Conservation (phyloP, 768 basidiomycete species). For the Leccinum fibrillosum region DNA sequence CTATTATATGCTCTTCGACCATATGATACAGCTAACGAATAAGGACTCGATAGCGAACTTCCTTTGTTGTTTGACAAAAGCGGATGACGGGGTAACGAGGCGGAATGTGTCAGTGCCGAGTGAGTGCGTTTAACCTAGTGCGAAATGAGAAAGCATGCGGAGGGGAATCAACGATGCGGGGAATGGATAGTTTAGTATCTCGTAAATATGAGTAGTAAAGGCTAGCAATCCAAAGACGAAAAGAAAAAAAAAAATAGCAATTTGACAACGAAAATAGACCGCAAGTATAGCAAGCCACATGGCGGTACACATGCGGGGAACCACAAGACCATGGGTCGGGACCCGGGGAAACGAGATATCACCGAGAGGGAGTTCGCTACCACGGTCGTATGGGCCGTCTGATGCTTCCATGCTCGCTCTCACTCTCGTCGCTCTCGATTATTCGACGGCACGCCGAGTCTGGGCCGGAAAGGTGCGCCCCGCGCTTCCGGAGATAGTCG, state of each 20-base stretch:
- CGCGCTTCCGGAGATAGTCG: constrained; percentile 7
- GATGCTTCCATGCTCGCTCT: constrained; percentile 30
- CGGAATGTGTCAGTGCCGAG: background rate
- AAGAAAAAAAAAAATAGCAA: background rate
- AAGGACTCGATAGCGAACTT: background rate
- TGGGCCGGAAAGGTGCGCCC: constrained; percentile 18
- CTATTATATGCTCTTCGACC: constrained; percentile 15
- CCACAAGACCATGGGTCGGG: background rate
- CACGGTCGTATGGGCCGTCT: constrained; percentile 45
- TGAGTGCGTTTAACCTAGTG: constrained; percentile 4
- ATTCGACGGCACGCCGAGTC: constrained; percentile 29
- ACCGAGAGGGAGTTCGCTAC: constrained; percentile 25
- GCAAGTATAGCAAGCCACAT: background rate
- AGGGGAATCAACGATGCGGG: constrained; percentile 18
- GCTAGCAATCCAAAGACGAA: constrained; percentile 4
- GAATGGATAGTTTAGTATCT: constrained; percentile 15
- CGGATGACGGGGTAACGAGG: background rate
- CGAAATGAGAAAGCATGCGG: constrained; percentile 10
- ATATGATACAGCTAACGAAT: constrained; percentile 16
- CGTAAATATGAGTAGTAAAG: background rate
- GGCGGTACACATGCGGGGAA: background rate
- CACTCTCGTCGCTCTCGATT: constrained; percentile 34
- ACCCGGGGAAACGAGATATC: background rate
- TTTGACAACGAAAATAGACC: background rate
- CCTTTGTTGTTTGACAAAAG: constrained; percentile 3